Evolutionary conservation across 2,329 filamentous ascomycete genomes (phyloP), one percentile per base, ranked within the genome.

Genomic region (Ambrosiella cleistominuta): DNA sequence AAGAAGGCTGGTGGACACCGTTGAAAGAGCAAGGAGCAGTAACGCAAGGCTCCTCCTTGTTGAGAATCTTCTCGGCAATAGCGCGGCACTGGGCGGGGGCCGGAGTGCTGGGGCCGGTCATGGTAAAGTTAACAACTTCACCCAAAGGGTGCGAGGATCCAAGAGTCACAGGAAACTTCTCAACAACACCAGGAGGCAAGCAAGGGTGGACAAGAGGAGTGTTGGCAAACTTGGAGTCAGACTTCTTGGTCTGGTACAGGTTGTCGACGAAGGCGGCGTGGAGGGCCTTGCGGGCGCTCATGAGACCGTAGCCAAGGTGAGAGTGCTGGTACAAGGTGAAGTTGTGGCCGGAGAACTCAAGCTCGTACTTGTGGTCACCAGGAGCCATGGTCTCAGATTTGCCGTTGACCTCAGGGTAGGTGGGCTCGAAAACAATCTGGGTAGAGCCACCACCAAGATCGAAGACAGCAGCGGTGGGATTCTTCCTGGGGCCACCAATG

Each of bases 251-350:
- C 61, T 82, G 77, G 68, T 84, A 76, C 66, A 88, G 76, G 59
- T 86, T 81, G 62, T 88, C 77, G 54, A 96, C 71, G 57, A 98
- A 75, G 39, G 77, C 74, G 64, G 80, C 78, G 73, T 96, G 88
- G 57, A 98, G 81, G 62, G 90, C 80, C 60, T 94, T 84, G 64
- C 93, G 88, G 45, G 93, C 94, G 63, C 88, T 83, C 90, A 97
- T 98, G 60, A 98, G 77, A 63, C 93, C 93, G 68, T 95, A 98
- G 63, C 91, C 91, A 60, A 98, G 81, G 71, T 98, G 95, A 11
- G 91, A 97, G 74, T 98, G 91, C 71, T 98, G 93, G 75, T 98
- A 98, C 44, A 98, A 81, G 54, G 86, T 83, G 68, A 97, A 98
- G 63, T 90, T 77, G 63, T 88, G 86, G 62, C 90, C 91, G 63